Evolutionary conservation across 192 early-diverging fungal genomes (phyloP), one percentile per base, ranked within the genome.

Genomic region (Rhizophlyctis rosea): DNA sequence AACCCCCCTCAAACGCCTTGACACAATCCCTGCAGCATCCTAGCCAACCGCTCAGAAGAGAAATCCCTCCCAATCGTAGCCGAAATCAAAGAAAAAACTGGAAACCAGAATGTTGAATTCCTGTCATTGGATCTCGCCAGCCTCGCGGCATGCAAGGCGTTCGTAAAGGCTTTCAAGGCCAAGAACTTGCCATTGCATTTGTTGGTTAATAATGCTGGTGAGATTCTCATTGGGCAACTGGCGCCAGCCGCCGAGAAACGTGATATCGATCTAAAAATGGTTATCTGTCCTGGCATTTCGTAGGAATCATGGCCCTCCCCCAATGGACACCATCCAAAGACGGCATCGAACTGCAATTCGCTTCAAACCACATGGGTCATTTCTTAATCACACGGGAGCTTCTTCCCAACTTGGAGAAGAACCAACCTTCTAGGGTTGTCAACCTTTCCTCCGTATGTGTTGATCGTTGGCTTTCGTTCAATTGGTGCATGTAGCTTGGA

Each of bases 291-390:
- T n/a, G n/a, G n/a, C n/a, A n/a, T n/a, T n/a, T n/a, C n/a, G n/a
- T n/a, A n/a, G n/a, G n/a, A n/a, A 77, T 90, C 23, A 88, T 90
- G 86, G 69, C 68, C n/a, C n/a, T n/a, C n/a, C n/a, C n/a, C n/a
- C n/a, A n/a, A n/a, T n/a, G n/a, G n/a, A n/a, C n/a, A n/a, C 73
- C 80, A 34, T 74, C 80, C 32, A 67, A 57, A 27, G 80, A 90
- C 35, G 82, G 79, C 23, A 81, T 88, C n/a, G 88, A 88, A 72
- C 33, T 68, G 54, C 86, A 88, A 62, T 82, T 87, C 47, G 77
- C 75, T 9, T 84, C 80, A 18, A 90, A 90, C 76, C 84, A 88
- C 47, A 54, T 90, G 30, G 86, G 67, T 25, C 76, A 78, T 62
- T 68, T 68, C 50, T 24, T 68, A 14, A 62, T 81, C 21, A 81